These are phyloP conservation scores for Candida fluviatilis DNA, from an alignment of 805 yeast species.

Conservation along the genomic window DNA sequence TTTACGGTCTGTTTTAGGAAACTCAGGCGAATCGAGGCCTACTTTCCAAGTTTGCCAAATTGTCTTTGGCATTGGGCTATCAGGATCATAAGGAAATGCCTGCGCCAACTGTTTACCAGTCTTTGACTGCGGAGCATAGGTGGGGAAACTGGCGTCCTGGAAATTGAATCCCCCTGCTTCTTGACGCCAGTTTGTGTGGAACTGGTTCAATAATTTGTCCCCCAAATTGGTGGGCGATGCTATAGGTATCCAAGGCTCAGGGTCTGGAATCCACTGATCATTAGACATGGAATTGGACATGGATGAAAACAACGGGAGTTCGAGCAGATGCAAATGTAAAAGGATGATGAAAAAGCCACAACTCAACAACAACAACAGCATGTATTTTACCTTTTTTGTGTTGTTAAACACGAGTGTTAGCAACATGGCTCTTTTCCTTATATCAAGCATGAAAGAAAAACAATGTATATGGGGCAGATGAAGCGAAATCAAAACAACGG, in stretches of 20 bases:
- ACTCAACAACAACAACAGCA: neutral
- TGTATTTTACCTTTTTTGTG: neutral
- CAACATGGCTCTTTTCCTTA: neutral
- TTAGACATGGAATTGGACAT: no score
- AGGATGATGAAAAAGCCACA: neutral
- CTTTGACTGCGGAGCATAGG: slow-evolving; percentile 60
- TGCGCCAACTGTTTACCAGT: slow-evolving; percentile 63
- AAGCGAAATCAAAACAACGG: no score
- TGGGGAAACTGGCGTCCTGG: slow-evolving; percentile 27
- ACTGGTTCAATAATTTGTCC: slow-evolving; percentile 5
- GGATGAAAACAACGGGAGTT: no score
- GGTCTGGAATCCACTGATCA: no score
- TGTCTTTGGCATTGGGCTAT: slow-evolving; percentile 64
- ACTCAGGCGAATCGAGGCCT: slow-evolving; percentile 55
- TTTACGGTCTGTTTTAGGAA: slow-evolving; percentile 52
- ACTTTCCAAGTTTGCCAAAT: slow-evolving; percentile 83
- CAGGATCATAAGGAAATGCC: slow-evolving; percentile 64
- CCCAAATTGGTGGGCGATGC: neutral
- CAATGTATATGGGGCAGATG: no score
- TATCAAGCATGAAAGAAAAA: neutral
- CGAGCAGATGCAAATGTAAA: neutral
- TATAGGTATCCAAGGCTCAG: neutral
- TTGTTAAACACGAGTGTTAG: neutral
- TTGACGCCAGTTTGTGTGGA: slow-evolving; percentile 26
- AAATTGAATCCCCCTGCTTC: slow-evolving; percentile 28